Percentiles rank a stretch among this genome's conserved stretches.
These are phyloP conservation scores for Yamadazyma atlantica DNA, from an alignment of 1,139 yeast genomes.

Conservation along the genomic window DNA sequence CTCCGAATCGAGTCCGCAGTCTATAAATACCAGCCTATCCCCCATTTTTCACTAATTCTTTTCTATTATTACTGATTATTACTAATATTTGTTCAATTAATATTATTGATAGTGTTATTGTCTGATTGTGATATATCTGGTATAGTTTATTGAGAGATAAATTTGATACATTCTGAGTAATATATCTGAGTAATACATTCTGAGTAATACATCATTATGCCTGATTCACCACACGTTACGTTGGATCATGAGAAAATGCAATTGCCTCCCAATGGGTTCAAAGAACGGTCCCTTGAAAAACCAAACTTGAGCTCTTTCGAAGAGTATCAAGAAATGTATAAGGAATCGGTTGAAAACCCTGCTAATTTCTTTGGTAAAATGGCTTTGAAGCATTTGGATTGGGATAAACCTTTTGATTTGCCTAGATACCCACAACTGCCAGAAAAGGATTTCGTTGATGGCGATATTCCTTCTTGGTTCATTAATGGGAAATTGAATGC, in stretches of 20 bases:
- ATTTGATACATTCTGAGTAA: no score
- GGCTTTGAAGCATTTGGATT: slow-evolving; percentile 56
- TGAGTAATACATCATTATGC: slow-evolving; percentile 10
- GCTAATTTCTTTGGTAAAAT: slow-evolving; percentile 60
- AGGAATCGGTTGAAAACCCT: slow-evolving; percentile 70
- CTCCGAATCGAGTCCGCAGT: no score
- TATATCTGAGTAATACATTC: neutral
- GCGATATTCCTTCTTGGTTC: slow-evolving; percentile 77
- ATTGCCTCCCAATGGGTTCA: slow-evolving; percentile 59
- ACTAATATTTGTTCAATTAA: no score
- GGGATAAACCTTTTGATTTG: slow-evolving; percentile 63
- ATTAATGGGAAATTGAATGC: slow-evolving; percentile 77
- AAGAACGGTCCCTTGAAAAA: slow-evolving; percentile 46
- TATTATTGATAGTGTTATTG: no score
- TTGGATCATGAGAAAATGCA: slow-evolving; percentile 45
- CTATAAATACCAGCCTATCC: neutral
- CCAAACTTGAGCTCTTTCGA: slow-evolving; percentile 54
- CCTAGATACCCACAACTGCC: slow-evolving; percentile 55
- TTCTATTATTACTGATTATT: no score
- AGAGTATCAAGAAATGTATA: slow-evolving; percentile 59
- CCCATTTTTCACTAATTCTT: no score
- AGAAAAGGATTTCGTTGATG: slow-evolving; percentile 55
- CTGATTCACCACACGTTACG: slow-evolving; percentile 26
- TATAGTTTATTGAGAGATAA: no score
- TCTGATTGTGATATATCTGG: no score